phyloP scores from a whole-genome alignment of 305 asterid species.

The Fraxinus angustifolia region DNA sequence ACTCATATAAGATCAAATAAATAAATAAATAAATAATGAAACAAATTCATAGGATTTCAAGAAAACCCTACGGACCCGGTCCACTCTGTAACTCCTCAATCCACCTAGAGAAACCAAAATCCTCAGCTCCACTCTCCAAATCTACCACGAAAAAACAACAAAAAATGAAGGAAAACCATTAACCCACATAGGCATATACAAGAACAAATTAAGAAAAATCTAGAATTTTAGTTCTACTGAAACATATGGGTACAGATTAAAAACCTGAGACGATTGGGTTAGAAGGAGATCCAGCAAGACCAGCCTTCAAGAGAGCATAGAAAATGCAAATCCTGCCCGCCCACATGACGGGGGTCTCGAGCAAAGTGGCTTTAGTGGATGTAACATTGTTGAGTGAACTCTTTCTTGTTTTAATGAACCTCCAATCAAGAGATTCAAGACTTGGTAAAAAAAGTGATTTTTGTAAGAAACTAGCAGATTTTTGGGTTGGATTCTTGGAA shows the following conservation, averaged over 20 bases:
- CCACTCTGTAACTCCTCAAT: conserved; percentile 58
- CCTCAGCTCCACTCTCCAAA: conserved; percentile 59
- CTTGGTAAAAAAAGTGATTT: conserved; percentile 52
- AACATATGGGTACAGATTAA: not conserved
- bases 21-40: not conserved
- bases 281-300: conserved; percentile 89
- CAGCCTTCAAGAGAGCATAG: conserved; percentile 84
- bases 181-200: not conserved
- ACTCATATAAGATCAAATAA: not conserved
- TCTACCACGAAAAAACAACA: conserved; percentile 39
- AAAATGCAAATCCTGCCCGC: conserved; percentile 84
- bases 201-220: not conserved
- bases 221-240: not conserved
- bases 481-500: conserved; percentile 36
- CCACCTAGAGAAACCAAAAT: conserved; percentile 80
- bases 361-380: conserved; percentile 44
- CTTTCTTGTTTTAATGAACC: conserved; percentile 34
- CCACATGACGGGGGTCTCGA: conserved; percentile 79
- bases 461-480: conserved; percentile 30
- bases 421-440: conserved; percentile 26
- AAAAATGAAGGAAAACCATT: not conserved
- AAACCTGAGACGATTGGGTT: conserved; percentile 75
- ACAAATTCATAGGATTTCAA: conserved; percentile 2
- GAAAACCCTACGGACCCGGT: conserved; percentile 61
- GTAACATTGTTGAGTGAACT: conserved; percentile 19